Base-by-base conservation (phyloP, 805 yeast species). In the Limtongozyma cylindracea region DNA sequence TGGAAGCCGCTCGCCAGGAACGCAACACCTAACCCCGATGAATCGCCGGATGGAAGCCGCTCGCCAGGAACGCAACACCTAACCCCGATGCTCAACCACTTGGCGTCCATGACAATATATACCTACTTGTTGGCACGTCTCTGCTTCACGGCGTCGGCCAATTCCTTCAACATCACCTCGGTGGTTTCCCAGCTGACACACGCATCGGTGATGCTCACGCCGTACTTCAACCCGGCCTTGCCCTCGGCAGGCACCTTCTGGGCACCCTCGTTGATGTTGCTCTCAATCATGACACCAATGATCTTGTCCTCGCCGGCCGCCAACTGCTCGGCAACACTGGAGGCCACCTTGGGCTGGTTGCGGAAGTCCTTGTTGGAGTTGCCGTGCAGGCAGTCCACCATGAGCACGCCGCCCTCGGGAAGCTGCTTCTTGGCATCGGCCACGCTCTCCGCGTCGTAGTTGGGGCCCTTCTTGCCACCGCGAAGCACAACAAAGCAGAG, bases 311-410 rank as follows among this genome's bases (percentile, higher is more conserved):
- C 73, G 32, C 98, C 98, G 4, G 48, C 55, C 10, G 62, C 46
- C 22, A 88, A 46, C 48, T 88, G 98, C 30, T 68, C 69, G 29
- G 78, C 73, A 26, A 88, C 65, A 20, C 51, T 60, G 13, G 61
- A 58, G 13, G 82, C 78, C 9, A 84, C 98, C 39, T 57, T 63
- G 21, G 96, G 95, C 54, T 84, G 98, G 49, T 84, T 84, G 41
- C 62, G 62, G 63, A 68, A 82, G 47, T 84, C 71, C 44, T 84
- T 84, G 41, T 58, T 66, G 17, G 94, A 77, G 56, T 84, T 84
- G 30, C 95, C 98, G 42, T 84, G 98, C 19, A 95, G 80, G 47
- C 95, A 88, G 49, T 84, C 98, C 30, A 84, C 66, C 96, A 84
- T 32, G 18, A 32, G 20, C 19, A 29, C 88, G 37, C 82, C 70